Evolutionary conservation across 768 basidiomycete species (phyloP).

Genomic region (Gloeostereum incarnatum): DNA sequence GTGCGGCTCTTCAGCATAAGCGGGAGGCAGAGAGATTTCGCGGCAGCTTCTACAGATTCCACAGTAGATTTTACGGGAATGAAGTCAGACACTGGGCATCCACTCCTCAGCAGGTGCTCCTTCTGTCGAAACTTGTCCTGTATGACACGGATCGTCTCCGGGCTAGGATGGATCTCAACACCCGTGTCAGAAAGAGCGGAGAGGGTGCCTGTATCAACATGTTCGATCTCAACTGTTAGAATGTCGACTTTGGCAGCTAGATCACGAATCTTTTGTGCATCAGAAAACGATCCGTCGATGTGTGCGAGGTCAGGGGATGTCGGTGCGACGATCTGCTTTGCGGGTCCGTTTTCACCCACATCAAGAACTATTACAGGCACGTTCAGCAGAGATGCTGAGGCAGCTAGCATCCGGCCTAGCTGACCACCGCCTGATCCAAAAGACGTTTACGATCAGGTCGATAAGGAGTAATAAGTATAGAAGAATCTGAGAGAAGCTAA

Average conservation of each 20-base stretch:
- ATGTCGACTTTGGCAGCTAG: conserved; percentile 78
- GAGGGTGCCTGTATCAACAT: conserved; percentile 75
- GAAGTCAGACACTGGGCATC: conserved; percentile 54
- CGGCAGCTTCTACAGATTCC: conserved; percentile 43
- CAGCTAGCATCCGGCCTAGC: conserved; percentile 93
- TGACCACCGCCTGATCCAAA: conserved; percentile 92
- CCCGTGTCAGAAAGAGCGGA: conserved; percentile 41
- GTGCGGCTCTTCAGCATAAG: conserved; percentile 96
- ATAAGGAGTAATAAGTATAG: conserved; percentile 2
- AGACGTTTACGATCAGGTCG: conserved; percentile 4
- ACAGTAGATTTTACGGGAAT: conserved; percentile 44
- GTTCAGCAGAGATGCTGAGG: conserved; percentile 81
- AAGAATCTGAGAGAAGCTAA: neutral
- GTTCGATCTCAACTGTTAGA: conserved; percentile 94
- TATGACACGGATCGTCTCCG: conserved; percentile 74
- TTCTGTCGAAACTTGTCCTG: conserved; percentile 78
- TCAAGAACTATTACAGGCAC: conserved; percentile 82
- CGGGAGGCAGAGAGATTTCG: conserved; percentile 63
- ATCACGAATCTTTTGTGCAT: conserved; percentile 67
- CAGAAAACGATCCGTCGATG: conserved; percentile 84
- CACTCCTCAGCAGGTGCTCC: conserved; percentile 64
- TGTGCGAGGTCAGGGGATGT: conserved; percentile 43
- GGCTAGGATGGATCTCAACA: conserved; percentile 63
- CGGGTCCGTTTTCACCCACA: conserved; percentile 69
- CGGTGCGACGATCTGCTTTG: conserved; percentile 77